phyloP scores from a whole-genome alignment of 2,329 filamentous ascomycete genomes.

The Metarhizium robertsii region DNA sequence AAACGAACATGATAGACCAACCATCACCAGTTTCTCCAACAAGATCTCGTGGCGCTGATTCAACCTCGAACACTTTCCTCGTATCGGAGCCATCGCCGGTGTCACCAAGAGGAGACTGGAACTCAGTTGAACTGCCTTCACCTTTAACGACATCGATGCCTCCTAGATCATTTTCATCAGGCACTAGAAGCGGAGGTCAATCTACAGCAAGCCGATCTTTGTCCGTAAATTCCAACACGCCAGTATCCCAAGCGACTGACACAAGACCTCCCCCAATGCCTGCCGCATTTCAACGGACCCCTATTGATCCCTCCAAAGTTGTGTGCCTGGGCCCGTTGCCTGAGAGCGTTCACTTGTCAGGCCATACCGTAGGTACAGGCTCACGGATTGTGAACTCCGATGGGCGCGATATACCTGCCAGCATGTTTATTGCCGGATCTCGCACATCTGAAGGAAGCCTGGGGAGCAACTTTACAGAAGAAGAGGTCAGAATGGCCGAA shows the following conservation, averaged over 20 bases:
- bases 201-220: slow-evolving; percentile 5
- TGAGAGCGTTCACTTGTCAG: slow-evolving; percentile 29
- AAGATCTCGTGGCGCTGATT: slow-evolving; percentile 12
- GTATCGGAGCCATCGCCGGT: slow-evolving; percentile 38
- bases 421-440: slow-evolving; percentile 6
- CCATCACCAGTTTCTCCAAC: slow-evolving; percentile 11
- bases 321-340: slow-evolving; percentile 47
- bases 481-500: slow-evolving; percentile 33
- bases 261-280: slow-evolving; percentile 2
- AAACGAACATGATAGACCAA: slow-evolving; percentile 10
- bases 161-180: slow-evolving; percentile 12
- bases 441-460: slow-evolving; percentile 28
- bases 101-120: slow-evolving; percentile 36
- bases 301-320: slow-evolving; percentile 43
- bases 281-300: slow-evolving; percentile 32
- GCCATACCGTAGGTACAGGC: slow-evolving; percentile 7
- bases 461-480: slow-evolving; percentile 48
- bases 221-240: slow-evolving; percentile 3
- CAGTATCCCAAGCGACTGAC: neutral
- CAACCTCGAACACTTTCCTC: slow-evolving; percentile 25
- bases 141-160: slow-evolving; percentile 27
- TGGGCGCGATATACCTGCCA: slow-evolving; percentile 1
- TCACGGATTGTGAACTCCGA: slow-evolving; percentile 7
- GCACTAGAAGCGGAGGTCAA: slow-evolving; percentile 9
- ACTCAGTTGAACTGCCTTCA: slow-evolving; percentile 30